Evolutionary conservation across 768 basidiomycete genomes (phyloP).

Genomic region (Pisolithus microcarpus): DNA sequence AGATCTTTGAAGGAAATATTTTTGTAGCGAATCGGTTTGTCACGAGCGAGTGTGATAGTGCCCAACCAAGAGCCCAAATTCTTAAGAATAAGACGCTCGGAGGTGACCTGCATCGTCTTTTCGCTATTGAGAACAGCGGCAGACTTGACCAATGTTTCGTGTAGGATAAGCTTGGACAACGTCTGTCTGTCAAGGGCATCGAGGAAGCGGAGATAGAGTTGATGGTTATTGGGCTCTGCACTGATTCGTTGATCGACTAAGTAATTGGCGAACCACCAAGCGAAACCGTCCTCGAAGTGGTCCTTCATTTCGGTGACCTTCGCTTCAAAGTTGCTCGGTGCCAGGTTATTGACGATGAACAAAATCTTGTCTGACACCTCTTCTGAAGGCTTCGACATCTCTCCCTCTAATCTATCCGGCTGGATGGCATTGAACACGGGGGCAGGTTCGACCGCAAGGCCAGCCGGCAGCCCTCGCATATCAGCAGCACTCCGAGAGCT

Average conservation of each 20-base stretch:
- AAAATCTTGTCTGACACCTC: slow-evolving; percentile 88
- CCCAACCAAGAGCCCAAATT: slow-evolving; percentile 96
- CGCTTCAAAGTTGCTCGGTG: slow-evolving; percentile 84
- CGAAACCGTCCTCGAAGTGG: slow-evolving; percentile 75
- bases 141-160: slow-evolving; percentile 90
- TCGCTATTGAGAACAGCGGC: slow-evolving; percentile 85
- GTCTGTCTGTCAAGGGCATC: slow-evolving; percentile 67
- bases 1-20: slow-evolving; percentile 96
- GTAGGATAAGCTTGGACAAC: slow-evolving; percentile 73
- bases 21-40: slow-evolving; percentile 87
- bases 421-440: slow-evolving; percentile 74
- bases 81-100: slow-evolving; percentile 84
- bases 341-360: slow-evolving; percentile 97
- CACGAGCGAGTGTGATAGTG: slow-evolving; percentile 83
- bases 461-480: slow-evolving; percentile 31
- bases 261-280: slow-evolving; percentile 97
- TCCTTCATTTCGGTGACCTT: slow-evolving; percentile 84
- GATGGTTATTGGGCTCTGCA: slow-evolving; percentile 95
- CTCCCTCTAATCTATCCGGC: slow-evolving; percentile 58
- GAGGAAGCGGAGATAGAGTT: slow-evolving; percentile 89
- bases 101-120: slow-evolving; percentile 74
- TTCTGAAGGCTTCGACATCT: slow-evolving; percentile 67
- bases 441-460: slow-evolving; percentile 34
- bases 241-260: slow-evolving; percentile 93
- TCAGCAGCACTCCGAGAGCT: slow-evolving; percentile 32